Percentiles rank a stretch among this genome's conserved stretches.
Evolutionary conservation across 495 filamentous ascomycete species (phyloP).

Genomic region (Staphylotrichum longicolle): DNA sequence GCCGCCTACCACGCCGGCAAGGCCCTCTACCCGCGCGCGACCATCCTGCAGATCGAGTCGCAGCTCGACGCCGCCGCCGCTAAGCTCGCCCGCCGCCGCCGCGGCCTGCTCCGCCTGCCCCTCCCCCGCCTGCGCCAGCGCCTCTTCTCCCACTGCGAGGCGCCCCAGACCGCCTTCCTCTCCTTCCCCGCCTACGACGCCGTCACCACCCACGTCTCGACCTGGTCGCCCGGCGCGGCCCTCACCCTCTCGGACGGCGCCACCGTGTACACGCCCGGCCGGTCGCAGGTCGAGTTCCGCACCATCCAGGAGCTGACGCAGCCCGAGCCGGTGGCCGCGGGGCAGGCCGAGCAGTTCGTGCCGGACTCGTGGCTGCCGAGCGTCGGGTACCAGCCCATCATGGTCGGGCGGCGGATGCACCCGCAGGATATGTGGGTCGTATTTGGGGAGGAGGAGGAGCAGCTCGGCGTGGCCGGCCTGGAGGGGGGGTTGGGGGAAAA

Average conservation of each 20-base stretch:
- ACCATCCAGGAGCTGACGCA: conserved; percentile 25
- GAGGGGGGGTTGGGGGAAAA: not conserved
- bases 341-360: conserved; percentile 8
- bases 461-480: conserved; percentile 3
- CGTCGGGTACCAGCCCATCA: conserved; percentile 18
- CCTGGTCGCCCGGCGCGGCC: conserved; percentile 15
- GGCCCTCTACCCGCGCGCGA: conserved; percentile 21
- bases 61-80: conserved; percentile 14
- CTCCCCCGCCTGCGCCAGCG: conserved; percentile 1
- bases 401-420: not conserved
- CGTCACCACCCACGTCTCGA: conserved; percentile 15
- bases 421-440: not conserved
- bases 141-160: conserved; percentile 21
- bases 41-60: conserved; percentile 18
- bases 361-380: conserved; percentile 15
- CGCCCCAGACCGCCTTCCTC: conserved; percentile 23
- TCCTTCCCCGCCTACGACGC: conserved; percentile 19
- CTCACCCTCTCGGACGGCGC: not conserved
- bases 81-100: conserved; percentile 5
- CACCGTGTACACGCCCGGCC: conserved; percentile 1
- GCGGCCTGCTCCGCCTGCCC: not conserved
- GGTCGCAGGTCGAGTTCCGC: conserved; percentile 26
- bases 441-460: conserved; percentile 9
- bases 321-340: conserved; percentile 15
- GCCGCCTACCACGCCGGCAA: conserved; percentile 21